Percentiles rank a stretch among this genome's conserved stretches.
Evolutionary conservation across 805 yeast genomes (phyloP).

Genomic region (Kodamaea neixiangensis): DNA sequence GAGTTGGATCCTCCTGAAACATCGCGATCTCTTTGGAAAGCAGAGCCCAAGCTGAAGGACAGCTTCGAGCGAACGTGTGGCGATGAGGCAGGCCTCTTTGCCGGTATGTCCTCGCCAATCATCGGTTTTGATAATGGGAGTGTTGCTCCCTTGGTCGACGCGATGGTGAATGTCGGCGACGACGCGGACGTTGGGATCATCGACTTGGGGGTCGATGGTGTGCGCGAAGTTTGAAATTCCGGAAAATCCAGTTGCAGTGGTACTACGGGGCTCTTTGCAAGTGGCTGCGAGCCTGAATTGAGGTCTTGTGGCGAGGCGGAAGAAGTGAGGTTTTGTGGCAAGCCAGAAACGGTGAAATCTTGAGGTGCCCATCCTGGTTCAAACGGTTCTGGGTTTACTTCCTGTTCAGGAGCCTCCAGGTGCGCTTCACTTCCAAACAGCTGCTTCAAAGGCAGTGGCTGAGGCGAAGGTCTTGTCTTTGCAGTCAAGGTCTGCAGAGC

Average conservation of each 20-base stretch:
- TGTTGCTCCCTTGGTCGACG: neutral
- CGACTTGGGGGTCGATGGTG: slow-evolving; percentile 2
- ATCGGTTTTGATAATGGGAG: slow-evolving; percentile 5
- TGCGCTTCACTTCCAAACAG: neutral
- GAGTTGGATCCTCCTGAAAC: neutral
- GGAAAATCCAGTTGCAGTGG: slow-evolving; percentile 1
- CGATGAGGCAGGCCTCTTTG: neutral
- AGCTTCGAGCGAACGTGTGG: slow-evolving; percentile 5
- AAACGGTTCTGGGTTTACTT: neutral
- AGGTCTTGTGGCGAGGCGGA: neutral
- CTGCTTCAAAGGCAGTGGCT: neutral
- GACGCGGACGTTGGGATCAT: slow-evolving; percentile 5
- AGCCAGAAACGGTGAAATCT: too few species aligned
- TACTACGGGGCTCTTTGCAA: neutral
- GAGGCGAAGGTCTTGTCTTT: neutral
- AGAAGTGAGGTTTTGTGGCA: neutral
- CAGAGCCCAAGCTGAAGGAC: slow-evolving; percentile 4
- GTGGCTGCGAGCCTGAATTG: neutral
- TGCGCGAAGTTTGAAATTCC: neutral
- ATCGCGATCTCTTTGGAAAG: neutral
- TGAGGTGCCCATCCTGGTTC: neutral
- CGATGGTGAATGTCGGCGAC: slow-evolving; percentile 5
- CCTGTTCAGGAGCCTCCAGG: neutral
- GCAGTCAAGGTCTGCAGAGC: neutral
- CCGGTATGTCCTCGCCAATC: neutral